Percentiles rank a stretch among this genome's conserved stretches.
Evolutionary conservation across 208 protist species (phyloP).

Genomic region (Entamoeba nuttalli): DNA sequence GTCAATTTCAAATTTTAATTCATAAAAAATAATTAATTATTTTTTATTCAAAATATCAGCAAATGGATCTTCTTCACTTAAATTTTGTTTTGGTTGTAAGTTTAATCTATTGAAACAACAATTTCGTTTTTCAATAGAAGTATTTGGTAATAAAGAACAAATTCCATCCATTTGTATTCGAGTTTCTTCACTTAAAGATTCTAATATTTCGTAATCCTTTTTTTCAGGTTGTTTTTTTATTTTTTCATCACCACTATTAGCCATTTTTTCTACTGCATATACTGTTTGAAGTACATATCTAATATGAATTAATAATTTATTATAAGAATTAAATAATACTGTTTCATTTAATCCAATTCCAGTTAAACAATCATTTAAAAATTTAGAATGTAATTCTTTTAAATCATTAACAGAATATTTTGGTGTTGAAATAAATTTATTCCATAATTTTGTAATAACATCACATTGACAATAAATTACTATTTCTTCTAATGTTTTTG

Average conservation of each 20-base stretch:
- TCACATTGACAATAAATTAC: background rate
- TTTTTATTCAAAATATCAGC: background rate
- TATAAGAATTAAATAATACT: background rate
- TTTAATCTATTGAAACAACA: background rate
- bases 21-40: too few relatives aligned
- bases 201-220: background rate
- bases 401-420: background rate
- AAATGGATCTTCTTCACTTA: background rate
- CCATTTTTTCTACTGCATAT: background rate
- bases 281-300: background rate
- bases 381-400: background rate
- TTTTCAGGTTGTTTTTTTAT: background rate
- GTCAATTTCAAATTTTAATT: too few relatives aligned
- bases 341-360: background rate
- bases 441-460: background rate
- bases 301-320: background rate
- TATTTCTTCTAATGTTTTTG: background rate
- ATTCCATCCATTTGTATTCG: background rate
- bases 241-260: background rate
- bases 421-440: background rate
- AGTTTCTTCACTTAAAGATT: background rate
- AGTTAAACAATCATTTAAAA: background rate
- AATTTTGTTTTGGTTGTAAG: background rate
- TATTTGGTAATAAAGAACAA: background rate
- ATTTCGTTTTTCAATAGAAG: background rate